Evolutionary conservation across 192 early-diverging fungal genomes (phyloP).

Genomic region (Linderina pennispora): DNA sequence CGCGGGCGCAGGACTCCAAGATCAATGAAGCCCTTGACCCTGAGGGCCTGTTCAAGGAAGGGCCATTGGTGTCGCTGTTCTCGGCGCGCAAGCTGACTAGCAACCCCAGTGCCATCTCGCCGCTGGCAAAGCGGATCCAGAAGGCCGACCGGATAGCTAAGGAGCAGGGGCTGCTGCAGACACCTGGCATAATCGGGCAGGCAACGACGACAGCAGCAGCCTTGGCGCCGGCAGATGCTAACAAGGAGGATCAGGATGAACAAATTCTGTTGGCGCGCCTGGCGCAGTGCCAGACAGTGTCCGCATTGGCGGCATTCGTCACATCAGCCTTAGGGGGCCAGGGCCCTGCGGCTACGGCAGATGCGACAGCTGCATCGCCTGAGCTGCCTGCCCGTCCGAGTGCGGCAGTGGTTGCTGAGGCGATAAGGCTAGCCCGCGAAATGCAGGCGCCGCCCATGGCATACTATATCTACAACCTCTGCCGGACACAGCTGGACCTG

Average conservation of each 20-base stretch:
- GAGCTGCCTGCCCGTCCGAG: slow-evolving; percentile 25
- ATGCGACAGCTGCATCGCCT: too few species aligned
- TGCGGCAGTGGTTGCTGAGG: slow-evolving; percentile 20
- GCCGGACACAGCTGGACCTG: slow-evolving; percentile 15
- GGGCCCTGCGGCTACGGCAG: too few species aligned
- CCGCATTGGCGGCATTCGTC: slow-evolving; percentile 17
- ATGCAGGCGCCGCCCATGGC: slow-evolving; percentile 15
- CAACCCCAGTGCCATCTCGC: slow-evolving; percentile 14
- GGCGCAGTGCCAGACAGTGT: slow-evolving; percentile 14
- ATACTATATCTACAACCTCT: slow-evolving; percentile 23
- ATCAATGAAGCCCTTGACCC: slow-evolving; percentile 17
- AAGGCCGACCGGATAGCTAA: neutral
- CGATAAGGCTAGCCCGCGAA: slow-evolving; percentile 20
- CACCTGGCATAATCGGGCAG: slow-evolving; percentile 1
- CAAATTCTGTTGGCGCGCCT: slow-evolving; percentile 20
- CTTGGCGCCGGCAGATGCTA: neutral
- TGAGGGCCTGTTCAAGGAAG: slow-evolving; percentile 14
- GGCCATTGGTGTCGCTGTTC: slow-evolving; percentile 20
- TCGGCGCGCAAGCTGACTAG: slow-evolving; percentile 18
- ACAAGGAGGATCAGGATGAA: slow-evolving; percentile 13
- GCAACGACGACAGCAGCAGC: neutral
- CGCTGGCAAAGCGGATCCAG: slow-evolving; percentile 11
- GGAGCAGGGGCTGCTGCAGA: too few species aligned
- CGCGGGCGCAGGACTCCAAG: neutral
- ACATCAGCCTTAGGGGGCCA: too few species aligned